Conservation (phyloP, 306 rosid species). For the Lathyrus oleraceus region DNA sequence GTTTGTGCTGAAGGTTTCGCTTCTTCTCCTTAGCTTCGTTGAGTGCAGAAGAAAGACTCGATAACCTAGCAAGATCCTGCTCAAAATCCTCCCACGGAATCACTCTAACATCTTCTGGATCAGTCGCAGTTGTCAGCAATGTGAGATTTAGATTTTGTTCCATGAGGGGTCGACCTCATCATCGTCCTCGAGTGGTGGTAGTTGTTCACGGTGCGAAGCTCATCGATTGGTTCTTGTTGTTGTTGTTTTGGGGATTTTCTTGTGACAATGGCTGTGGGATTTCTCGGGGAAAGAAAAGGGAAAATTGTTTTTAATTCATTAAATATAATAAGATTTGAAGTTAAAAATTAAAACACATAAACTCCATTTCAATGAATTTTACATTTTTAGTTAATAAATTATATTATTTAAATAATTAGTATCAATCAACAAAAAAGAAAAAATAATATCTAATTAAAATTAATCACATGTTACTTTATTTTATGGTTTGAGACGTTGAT, state of each 20-base stretch:
- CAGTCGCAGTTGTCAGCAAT: constrained; percentile 35
- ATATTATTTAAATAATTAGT: too few relatives aligned
- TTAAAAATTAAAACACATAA: too few relatives aligned
- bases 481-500: too few relatives aligned
- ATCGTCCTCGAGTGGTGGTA: constrained; percentile 54
- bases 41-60: constrained; percentile 87
- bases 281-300: not conserved
- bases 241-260: constrained; percentile 35
- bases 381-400: too few relatives aligned
- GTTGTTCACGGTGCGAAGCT: constrained; percentile 35
- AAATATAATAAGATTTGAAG: too few relatives aligned
- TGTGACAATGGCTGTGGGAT: constrained; percentile 22
- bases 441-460: too few relatives aligned
- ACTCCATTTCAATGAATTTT: too few relatives aligned
- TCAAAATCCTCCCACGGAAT: constrained; percentile 88
- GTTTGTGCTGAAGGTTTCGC: constrained; percentile 57
- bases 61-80: constrained; percentile 73
- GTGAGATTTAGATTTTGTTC: constrained; percentile 45
- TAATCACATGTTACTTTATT: too few relatives aligned
- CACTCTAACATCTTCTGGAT: constrained; percentile 55
- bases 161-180: constrained; percentile 80
- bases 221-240: constrained; percentile 34
- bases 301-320: too few relatives aligned
- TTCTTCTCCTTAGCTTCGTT: constrained; percentile 62
- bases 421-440: too few relatives aligned